Evolutionary conservation across 2,329 filamentous ascomycete genomes (phyloP).

Genomic region (Hymenoscyphus repandus): DNA sequence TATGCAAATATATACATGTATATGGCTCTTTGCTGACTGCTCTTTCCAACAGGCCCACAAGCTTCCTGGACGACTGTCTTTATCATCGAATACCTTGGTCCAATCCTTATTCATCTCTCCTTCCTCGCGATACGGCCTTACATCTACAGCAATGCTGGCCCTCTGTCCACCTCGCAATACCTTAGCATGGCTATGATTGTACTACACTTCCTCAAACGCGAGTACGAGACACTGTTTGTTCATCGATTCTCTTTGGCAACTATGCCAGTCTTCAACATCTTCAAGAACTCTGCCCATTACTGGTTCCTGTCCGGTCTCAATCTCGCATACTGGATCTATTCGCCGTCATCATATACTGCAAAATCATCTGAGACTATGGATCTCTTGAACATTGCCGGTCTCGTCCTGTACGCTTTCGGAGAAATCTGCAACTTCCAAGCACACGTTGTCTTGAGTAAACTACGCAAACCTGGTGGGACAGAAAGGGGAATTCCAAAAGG

Average conservation of each 20-base stretch:
- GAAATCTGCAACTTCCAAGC: slow-evolving; percentile 77
- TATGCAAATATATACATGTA: slow-evolving; percentile 37
- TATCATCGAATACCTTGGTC: slow-evolving; percentile 90
- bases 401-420: slow-evolving; percentile 69
- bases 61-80: slow-evolving; percentile 92
- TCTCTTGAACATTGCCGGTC: slow-evolving; percentile 57
- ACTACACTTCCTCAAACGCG: slow-evolving; percentile 89
- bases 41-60: slow-evolving; percentile 61
- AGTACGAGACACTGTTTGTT: slow-evolving; percentile 88
- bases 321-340: slow-evolving; percentile 81
- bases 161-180: slow-evolving; percentile 63
- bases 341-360: slow-evolving; percentile 65
- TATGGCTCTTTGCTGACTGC: slow-evolving; percentile 17
- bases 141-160: slow-evolving; percentile 52
- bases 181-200: slow-evolving; percentile 69
- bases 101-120: slow-evolving; percentile 78
- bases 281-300: slow-evolving; percentile 95
- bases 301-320: slow-evolving; percentile 79
- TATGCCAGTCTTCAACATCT: slow-evolving; percentile 86
- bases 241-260: slow-evolving; percentile 94
- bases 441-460: slow-evolving; percentile 70
- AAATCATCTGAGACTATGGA: slow-evolving; percentile 30
- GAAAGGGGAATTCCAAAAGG: slow-evolving; percentile 85
- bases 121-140: slow-evolving; percentile 66
- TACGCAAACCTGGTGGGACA: slow-evolving; percentile 74